phyloP scores from a whole-genome alignment of 257 asterid genomes.

The Thymus mandschuricus region DNA sequence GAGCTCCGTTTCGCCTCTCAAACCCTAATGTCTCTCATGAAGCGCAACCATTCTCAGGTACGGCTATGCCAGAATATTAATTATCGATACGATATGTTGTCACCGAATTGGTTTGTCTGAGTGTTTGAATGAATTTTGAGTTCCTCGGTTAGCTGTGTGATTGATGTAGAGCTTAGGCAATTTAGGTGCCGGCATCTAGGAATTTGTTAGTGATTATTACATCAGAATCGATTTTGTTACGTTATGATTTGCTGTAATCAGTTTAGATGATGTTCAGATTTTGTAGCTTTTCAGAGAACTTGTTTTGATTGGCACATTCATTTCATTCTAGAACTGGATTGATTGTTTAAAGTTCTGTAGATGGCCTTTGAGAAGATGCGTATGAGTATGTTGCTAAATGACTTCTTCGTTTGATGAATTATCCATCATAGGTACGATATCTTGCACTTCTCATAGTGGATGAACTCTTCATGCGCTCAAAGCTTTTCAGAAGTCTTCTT shows the following conservation, averaged over 20 bases:
- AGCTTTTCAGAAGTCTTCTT: conserved; percentile 69
- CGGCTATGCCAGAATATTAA: not conserved
- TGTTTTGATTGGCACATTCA: not conserved
- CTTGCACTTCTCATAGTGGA: conserved; percentile 90
- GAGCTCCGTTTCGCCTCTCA: conserved; percentile 78
- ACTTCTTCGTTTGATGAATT: conserved; percentile 6
- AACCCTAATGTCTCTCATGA: conserved; percentile 83
- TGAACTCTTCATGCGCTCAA: conserved; percentile 92
- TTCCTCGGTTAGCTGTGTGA: conserved; percentile 7
- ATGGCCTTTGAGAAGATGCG: not conserved
- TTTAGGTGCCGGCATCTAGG: not conserved
- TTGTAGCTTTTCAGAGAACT: not conserved
- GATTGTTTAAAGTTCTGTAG: not conserved
- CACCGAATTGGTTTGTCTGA: conserved; percentile 14
- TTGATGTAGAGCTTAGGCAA: not conserved
- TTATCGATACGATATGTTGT: not conserved
- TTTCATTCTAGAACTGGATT: conserved; percentile 1
- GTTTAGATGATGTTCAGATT: conserved; percentile 7
- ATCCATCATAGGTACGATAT: conserved; percentile 67
- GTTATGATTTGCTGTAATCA: not conserved
- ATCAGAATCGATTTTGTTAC: conserved; percentile 1
- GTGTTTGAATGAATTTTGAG: conserved; percentile 17
- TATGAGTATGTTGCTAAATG: not conserved
- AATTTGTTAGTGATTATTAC: conserved; percentile 7
- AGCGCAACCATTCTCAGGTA: conserved; percentile 93